Conservation (phyloP, 441 rosid species). For the Corymbia citriodora region DNA sequence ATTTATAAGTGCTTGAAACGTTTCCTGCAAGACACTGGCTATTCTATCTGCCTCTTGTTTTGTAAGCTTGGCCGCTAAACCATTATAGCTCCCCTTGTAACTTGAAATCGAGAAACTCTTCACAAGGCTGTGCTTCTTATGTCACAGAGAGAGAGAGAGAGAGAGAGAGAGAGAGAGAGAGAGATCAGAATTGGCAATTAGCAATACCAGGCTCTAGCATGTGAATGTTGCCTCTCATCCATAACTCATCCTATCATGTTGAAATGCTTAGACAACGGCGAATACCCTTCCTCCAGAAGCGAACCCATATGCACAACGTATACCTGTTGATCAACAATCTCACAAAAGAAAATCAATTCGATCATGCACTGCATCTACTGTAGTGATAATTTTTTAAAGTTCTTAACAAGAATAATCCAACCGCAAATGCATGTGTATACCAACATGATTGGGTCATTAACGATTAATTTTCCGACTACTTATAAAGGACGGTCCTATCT, state of each 20-base stretch:
- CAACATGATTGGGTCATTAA: neutral
- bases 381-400: neutral
- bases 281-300: constrained; percentile 29
- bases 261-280: constrained; percentile 29
- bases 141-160: constrained; percentile 12
- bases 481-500: neutral
- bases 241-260: constrained; percentile 26
- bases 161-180: neutral
- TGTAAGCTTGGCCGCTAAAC: constrained; percentile 43
- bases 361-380: neutral
- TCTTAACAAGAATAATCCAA: neutral
- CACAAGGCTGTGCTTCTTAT: neutral
- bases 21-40: constrained; percentile 5
- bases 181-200: neutral
- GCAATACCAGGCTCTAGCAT: neutral
- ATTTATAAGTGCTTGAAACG: neutral
- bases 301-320: constrained; percentile 62
- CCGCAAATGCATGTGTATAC: neutral
- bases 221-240: constrained; percentile 17
- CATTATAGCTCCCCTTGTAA: constrained; percentile 48
- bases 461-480: neutral
- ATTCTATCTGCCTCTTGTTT: constrained; percentile 22
- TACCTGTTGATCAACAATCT: constrained; percentile 13
- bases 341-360: neutral
- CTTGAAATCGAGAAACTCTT: constrained; percentile 31